phyloP scores from a whole-genome alignment of 2,329 filamentous ascomycete genomes.

The Diaporthe eres region DNA sequence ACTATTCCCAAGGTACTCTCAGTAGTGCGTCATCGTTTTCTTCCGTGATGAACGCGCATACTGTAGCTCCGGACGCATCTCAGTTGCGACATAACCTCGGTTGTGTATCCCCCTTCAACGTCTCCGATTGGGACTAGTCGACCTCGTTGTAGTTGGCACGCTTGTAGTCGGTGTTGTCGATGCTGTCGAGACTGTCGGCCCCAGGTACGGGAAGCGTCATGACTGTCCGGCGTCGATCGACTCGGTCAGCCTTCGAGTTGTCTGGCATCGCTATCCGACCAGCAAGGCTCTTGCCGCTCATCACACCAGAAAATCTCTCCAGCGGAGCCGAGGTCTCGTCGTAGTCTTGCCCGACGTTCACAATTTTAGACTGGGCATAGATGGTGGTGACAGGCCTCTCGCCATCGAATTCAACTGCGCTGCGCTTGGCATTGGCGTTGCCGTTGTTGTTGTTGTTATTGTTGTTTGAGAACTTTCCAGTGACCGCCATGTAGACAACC shows the following conservation, averaged over 20 bases:
- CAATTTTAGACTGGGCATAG: slow-evolving; percentile 46
- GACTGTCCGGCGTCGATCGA: not conserved
- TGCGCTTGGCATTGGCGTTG: slow-evolving; percentile 44
- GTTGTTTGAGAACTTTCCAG: slow-evolving; percentile 45
- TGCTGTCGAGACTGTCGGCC: not conserved
- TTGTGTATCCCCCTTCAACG: not conserved
- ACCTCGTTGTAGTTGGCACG: slow-evolving; percentile 28
- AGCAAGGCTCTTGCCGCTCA: slow-evolving; percentile 37
- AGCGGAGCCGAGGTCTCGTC: slow-evolving; percentile 39
- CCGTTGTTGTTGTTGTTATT: slow-evolving; percentile 51
- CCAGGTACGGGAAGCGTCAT: slow-evolving; percentile 9
- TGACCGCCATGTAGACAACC: slow-evolving; percentile 63
- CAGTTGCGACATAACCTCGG: not conserved
- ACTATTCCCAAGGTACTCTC: not conserved
- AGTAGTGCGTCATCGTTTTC: not conserved
- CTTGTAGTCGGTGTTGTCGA: not conserved
- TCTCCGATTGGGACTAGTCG: not conserved
- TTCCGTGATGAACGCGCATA: no score
- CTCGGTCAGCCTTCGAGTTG: not conserved
- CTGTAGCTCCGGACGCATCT: not conserved
- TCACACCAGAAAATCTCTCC: slow-evolving; percentile 38
- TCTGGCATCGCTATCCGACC: slow-evolving; percentile 36
- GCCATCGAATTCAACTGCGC: slow-evolving; percentile 45
- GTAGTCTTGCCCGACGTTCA: slow-evolving; percentile 36
- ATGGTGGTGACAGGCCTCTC: slow-evolving; percentile 43